phyloP scores from a whole-genome alignment of 768 basidiomycete genomes.

The Tricholoma furcatifolium region DNA sequence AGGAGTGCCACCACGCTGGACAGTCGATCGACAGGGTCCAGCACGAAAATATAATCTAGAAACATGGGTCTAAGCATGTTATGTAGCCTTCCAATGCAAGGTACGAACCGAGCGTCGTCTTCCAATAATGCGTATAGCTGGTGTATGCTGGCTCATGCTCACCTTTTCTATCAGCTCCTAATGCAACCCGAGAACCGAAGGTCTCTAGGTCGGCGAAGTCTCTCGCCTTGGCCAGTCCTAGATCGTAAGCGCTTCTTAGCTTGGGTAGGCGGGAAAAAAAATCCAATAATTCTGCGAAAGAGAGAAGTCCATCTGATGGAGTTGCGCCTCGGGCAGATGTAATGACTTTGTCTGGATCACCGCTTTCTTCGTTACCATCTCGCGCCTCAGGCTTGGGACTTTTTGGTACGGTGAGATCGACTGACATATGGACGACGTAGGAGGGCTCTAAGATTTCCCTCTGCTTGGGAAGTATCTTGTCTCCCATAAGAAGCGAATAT shows the following conservation, averaged over 20 bases:
- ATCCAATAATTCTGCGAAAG: constrained; percentile 49
- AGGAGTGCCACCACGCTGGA: constrained; percentile 54
- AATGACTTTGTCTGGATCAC: constrained; percentile 70
- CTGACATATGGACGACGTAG: constrained; percentile 67
- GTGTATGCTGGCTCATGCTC: constrained; percentile 81
- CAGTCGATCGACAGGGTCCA: constrained; percentile 39
- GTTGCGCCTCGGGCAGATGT: constrained; percentile 66
- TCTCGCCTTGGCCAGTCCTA: constrained; percentile 34
- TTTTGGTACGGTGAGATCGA: constrained; percentile 56
- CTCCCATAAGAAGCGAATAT: constrained; percentile 74
- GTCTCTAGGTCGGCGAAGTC: constrained; percentile 23
- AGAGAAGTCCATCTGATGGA: constrained; percentile 68
- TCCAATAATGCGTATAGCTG: constrained; percentile 87
- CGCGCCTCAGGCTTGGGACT: constrained; percentile 26
- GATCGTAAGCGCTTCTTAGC: constrained; percentile 71
- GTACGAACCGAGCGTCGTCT: constrained; percentile 67
- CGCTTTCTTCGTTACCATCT: constrained; percentile 48
- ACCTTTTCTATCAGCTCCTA: constrained; percentile 47
- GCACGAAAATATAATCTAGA: constrained; percentile 87
- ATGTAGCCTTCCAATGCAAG: neutral
- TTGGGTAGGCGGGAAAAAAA: constrained; percentile 39
- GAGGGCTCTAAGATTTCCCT: constrained; percentile 53
- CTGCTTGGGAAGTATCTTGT: constrained; percentile 56
- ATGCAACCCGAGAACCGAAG: constrained; percentile 49
- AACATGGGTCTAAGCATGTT: neutral